These are phyloP conservation scores for Vitis riparia DNA, from an alignment of 164 flowering plant species.

Conservation along the genomic window DNA sequence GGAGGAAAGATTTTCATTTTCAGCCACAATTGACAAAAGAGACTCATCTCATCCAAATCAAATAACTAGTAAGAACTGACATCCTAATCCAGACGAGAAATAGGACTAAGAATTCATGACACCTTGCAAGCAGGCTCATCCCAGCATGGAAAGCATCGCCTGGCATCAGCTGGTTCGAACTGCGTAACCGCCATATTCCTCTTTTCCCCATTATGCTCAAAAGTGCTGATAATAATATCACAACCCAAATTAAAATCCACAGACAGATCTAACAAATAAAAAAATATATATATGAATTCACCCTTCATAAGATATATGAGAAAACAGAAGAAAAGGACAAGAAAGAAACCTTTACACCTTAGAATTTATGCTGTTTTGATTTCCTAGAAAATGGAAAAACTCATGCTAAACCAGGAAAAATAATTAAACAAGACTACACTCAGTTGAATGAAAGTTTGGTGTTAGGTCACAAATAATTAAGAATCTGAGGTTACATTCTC, in stretches of 20 bases:
- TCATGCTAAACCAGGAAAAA: no score
- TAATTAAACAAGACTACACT: no score
- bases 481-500: neutral
- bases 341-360: no score
- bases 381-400: no score
- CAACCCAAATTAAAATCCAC: neutral
- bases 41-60: neutral
- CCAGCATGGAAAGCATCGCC: constrained; percentile 99
- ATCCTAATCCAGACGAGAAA: neutral
- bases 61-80: neutral
- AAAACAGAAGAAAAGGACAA: neutral
- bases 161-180: constrained; percentile 93
- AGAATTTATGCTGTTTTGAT: no score
- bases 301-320: neutral
- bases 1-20: no score
- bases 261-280: neutral
- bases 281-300: neutral
- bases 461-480: no score
- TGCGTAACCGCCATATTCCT: constrained; percentile 97
- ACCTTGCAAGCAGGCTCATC: constrained; percentile 99
- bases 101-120: neutral
- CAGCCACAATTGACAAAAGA: no score
- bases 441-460: no score
- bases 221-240: constrained; percentile 45
- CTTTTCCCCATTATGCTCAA: constrained; percentile 82